phyloP scores from a whole-genome alignment of 2,329 filamentous ascomycete genomes.

The Atkinsonella texensis region DNA sequence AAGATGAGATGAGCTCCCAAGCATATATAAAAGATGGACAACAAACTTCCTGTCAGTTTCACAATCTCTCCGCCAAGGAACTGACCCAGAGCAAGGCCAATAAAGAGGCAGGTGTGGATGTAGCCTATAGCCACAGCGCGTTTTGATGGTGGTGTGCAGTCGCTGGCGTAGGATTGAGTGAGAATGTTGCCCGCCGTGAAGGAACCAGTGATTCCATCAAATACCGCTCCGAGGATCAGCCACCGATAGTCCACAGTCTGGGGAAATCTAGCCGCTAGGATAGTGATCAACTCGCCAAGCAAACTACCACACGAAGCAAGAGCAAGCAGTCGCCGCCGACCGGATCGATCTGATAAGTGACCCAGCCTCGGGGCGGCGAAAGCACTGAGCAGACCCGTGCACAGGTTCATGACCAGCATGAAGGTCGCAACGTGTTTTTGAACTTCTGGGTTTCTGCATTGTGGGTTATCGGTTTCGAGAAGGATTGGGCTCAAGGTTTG shows the following conservation, averaged over 20 bases:
- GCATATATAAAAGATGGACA: conserved; percentile 77
- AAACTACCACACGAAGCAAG: conserved; percentile 66
- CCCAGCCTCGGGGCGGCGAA: conserved; percentile 75
- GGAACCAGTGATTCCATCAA: conserved; percentile 79
- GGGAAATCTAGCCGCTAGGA: conserved; percentile 65
- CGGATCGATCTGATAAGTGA: conserved; percentile 74
- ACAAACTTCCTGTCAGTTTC: conserved; percentile 57
- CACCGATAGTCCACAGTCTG: conserved; percentile 63
- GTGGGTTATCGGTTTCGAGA: conserved; percentile 57
- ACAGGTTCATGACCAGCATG: conserved; percentile 61
- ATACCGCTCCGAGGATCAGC: conserved; percentile 61
- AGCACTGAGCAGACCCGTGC: conserved; percentile 66
- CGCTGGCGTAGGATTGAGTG: conserved; percentile 75
- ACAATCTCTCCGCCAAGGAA: conserved; percentile 71
- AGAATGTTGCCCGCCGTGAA: conserved; percentile 72
- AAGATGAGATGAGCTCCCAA: conserved; percentile 63
- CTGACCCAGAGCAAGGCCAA: conserved; percentile 79
- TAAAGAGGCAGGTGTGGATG: conserved; percentile 80
- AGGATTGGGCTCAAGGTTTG: conserved; percentile 37
- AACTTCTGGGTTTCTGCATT: conserved; percentile 71
- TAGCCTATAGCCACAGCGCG: conserved; percentile 79
- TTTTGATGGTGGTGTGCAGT: conserved; percentile 71
- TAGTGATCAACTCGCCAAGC: conserved; percentile 61
- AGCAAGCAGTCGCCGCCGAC: conserved; percentile 62
- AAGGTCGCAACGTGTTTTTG: conserved; percentile 69